phyloP scores from a whole-genome alignment of 768 basidiomycete species.

The Kwoniella dendrophila region DNA sequence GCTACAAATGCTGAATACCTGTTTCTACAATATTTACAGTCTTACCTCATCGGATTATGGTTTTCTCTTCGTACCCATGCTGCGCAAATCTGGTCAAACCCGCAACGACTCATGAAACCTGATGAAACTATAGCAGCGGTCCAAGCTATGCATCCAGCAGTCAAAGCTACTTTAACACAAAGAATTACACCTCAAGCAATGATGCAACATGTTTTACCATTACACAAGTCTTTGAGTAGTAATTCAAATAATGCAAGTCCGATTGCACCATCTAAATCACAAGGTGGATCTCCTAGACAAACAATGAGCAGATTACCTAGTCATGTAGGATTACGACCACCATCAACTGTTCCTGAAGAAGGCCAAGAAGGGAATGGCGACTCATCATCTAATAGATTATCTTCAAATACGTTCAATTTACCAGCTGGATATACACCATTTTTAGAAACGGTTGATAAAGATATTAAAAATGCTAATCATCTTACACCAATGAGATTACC shows the following conservation, averaged over 20 bases:
- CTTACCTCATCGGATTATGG: slow-evolving; percentile 95
- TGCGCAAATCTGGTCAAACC: slow-evolving; percentile 98
- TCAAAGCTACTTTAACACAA: slow-evolving; percentile 52
- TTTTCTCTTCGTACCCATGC: slow-evolving; percentile 98
- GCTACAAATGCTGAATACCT: background rate
- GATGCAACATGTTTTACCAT: slow-evolving; percentile 51
- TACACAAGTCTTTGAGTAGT: slow-evolving; percentile 39
- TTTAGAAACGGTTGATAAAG: slow-evolving; percentile 41
- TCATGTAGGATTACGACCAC: background rate
- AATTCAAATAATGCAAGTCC: slow-evolving; percentile 52
- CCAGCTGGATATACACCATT: slow-evolving; percentile 56
- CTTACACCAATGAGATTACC: slow-evolving; percentile 61
- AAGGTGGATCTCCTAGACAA: slow-evolving; percentile 10
- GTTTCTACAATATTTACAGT: slow-evolving; percentile 60
- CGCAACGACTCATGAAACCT: slow-evolving; percentile 60
- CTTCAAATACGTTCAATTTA: slow-evolving; percentile 46
- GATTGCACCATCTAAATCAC: slow-evolving; percentile 6
- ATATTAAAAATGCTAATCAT: slow-evolving; percentile 30
- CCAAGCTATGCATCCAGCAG: slow-evolving; percentile 49
- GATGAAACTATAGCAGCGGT: slow-evolving; percentile 46
- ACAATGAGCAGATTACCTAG: slow-evolving; percentile 2
- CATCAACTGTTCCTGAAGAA: slow-evolving; percentile 2
- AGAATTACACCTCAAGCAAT: slow-evolving; percentile 55
- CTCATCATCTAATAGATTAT: slow-evolving; percentile 53
- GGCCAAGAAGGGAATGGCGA: background rate